A percentile compares a stretch with the other conserved stretches of the same genome.
Conservation (phyloP, 2,329 filamentous ascomycete species). For the Ophiocordyceps camponoti-floridani region DNA sequence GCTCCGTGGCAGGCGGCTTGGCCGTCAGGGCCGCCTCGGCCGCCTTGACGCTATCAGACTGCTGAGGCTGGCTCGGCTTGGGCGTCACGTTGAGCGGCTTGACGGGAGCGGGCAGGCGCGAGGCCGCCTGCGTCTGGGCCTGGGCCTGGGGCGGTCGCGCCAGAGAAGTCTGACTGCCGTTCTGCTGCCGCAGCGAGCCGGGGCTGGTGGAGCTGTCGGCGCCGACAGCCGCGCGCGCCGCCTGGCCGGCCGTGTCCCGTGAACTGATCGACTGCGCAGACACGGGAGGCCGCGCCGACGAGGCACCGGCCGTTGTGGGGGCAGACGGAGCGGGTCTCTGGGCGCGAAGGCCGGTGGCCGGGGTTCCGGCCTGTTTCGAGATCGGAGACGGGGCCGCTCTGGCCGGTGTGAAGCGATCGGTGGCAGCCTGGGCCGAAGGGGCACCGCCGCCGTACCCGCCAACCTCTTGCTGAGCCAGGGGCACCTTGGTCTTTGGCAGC, state of each 20-base stretch:
- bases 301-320: conserved; percentile 23
- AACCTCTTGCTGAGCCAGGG: conserved; percentile 78
- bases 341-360: conserved; percentile 40
- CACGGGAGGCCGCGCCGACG: conserved; percentile 25
- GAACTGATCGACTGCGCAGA: conserved; percentile 30
- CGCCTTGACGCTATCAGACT: conserved; percentile 60
- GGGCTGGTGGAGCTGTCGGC: conserved; percentile 26
- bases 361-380: conserved; percentile 40
- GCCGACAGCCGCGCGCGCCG: conserved; percentile 25
- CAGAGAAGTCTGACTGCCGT: conserved; percentile 33
- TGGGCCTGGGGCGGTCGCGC: conserved; percentile 21
- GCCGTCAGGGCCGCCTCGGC: conserved; percentile 79
- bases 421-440: conserved; percentile 16
- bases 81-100: conserved; percentile 65
- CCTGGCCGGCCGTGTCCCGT: conserved; percentile 21
- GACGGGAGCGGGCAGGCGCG: conserved; percentile 41
- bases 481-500: conserved; percentile 62
- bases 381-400: conserved; percentile 62
- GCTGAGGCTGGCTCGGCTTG: conserved; percentile 34
- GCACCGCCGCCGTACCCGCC: conserved; percentile 38
- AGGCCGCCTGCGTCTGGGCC: conserved; percentile 24
- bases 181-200: conserved; percentile 38
- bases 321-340: conserved; percentile 72
- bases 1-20: conserved; percentile 53
- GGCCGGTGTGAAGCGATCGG: conserved; percentile 70